Percentiles rank a stretch among this genome's conserved stretches.
These are phyloP conservation scores for Apocynum venetum DNA, from an alignment of 257 asterid species.

Conservation along the genomic window DNA sequence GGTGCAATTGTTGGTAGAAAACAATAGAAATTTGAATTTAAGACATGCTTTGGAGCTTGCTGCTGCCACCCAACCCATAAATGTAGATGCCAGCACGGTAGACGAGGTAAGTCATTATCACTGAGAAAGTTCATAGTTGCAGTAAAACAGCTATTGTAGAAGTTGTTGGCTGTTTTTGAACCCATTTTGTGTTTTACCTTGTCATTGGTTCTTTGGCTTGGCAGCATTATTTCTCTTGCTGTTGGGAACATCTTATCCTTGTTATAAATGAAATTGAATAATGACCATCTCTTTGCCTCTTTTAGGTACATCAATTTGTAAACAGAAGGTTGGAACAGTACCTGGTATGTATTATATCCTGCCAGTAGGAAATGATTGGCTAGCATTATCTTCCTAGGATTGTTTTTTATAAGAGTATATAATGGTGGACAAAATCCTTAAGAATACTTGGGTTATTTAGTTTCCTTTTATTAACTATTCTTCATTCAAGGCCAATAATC, in stretches of 20 bases:
- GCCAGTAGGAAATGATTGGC: not conserved
- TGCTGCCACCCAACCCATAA: slow-evolving; percentile 81
- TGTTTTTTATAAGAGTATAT: not conserved
- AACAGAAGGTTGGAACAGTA: slow-evolving; percentile 88
- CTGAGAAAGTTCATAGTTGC: not conserved
- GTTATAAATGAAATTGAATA: not conserved
- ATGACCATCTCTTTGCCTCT: slow-evolving; percentile 25
- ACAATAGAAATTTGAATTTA: slow-evolving; percentile 64
- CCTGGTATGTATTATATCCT: slow-evolving; percentile 58
- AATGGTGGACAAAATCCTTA: no score
- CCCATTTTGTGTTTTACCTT: slow-evolving; percentile 1
- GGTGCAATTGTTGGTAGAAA: slow-evolving; percentile 90
- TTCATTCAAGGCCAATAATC: no score
- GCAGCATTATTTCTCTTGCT: not conserved
- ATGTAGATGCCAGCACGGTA: slow-evolving; percentile 55
- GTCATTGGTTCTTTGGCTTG: not conserved
- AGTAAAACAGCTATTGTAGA: not conserved
- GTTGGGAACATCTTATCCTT: not conserved
- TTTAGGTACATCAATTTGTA: slow-evolving; percentile 87
- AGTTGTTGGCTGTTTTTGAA: not conserved
- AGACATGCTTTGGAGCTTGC: slow-evolving; percentile 76
- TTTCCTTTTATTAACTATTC: no score
- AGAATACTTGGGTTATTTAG: no score
- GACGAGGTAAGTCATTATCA: slow-evolving; percentile 49
- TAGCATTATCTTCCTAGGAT: not conserved